Conservation (phyloP, 176 grass and related monocot species). For the Areca catechu region DNA sequence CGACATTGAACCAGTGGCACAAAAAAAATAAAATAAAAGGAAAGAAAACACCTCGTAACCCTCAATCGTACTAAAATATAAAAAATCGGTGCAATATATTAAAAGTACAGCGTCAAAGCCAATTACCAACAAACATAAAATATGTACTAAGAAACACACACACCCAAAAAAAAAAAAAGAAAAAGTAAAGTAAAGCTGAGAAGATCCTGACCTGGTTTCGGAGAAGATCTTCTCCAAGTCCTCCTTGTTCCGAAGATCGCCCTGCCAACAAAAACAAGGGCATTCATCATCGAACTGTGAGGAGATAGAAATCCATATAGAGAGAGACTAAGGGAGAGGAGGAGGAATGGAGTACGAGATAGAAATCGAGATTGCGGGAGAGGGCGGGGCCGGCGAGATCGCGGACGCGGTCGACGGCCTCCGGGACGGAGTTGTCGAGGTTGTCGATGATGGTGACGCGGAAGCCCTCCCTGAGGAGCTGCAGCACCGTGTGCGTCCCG, state of each 20-base stretch:
- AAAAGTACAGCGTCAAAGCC: no score
- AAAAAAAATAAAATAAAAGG: no score
- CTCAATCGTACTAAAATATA: no score
- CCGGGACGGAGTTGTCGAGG: constrained; percentile 87
- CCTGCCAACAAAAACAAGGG: constrained; percentile 30
- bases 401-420: constrained; percentile 74
- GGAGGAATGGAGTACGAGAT: constrained; percentile 25
- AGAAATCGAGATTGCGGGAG: constrained; percentile 50
- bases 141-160: no score
- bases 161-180: background rate
- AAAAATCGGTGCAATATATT: no score
- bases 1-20: no score
- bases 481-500: constrained; percentile 90
- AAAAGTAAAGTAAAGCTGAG: background rate
- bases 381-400: constrained; percentile 56
- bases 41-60: no score
- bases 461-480: constrained; percentile 58
- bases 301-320: background rate
- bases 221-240: constrained; percentile 78
- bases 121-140: no score
- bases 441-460: constrained; percentile 73
- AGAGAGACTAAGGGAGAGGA: background rate
- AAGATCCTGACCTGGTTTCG: constrained; percentile 12
- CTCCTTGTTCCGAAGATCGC: constrained; percentile 54
- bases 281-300: no score